Conservation (phyloP, 441 rosid genomes). For the Jatropha multifida region DNA sequence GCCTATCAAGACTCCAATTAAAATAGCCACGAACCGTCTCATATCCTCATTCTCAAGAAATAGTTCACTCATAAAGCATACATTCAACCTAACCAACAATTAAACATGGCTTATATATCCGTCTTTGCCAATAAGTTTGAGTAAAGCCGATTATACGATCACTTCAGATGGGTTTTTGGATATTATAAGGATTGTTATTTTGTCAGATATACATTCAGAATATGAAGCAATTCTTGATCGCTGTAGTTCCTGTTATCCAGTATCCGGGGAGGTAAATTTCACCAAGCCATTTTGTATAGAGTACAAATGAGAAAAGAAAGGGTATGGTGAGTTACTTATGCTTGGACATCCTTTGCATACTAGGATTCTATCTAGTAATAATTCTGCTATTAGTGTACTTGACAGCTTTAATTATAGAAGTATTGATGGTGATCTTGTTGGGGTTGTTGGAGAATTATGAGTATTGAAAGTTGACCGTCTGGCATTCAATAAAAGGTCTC, state of each 20-base stretch:
- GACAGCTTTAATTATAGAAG: constrained; percentile 62
- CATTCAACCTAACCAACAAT: constrained; percentile 60
- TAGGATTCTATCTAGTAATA: constrained; percentile 44
- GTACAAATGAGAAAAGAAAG: constrained; percentile 80
- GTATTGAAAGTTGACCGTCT: constrained; percentile 54
- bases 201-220: constrained; percentile 45
- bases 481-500: constrained; percentile 80
- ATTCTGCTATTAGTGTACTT: constrained; percentile 37
- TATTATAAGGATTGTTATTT: constrained; percentile 52
- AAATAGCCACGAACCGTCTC: constrained; percentile 67
- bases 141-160: constrained; percentile 37
- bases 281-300: constrained; percentile 65
- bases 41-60: constrained; percentile 53
- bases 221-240: constrained; percentile 65
- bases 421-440: constrained; percentile 86
- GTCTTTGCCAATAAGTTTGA: constrained; percentile 58
- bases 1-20: constrained; percentile 37
- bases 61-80: constrained; percentile 53
- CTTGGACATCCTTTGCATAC: constrained; percentile 92
- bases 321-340: constrained; percentile 81
- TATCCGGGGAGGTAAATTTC: constrained; percentile 70
- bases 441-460: constrained; percentile 86
- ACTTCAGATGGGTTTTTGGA: constrained; percentile 56
- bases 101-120: constrained; percentile 82
- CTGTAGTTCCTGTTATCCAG: constrained; percentile 70